Conservation (phyloP, 2,329 filamentous ascomycete species). For the Aspergillus tubingensis region DNA sequence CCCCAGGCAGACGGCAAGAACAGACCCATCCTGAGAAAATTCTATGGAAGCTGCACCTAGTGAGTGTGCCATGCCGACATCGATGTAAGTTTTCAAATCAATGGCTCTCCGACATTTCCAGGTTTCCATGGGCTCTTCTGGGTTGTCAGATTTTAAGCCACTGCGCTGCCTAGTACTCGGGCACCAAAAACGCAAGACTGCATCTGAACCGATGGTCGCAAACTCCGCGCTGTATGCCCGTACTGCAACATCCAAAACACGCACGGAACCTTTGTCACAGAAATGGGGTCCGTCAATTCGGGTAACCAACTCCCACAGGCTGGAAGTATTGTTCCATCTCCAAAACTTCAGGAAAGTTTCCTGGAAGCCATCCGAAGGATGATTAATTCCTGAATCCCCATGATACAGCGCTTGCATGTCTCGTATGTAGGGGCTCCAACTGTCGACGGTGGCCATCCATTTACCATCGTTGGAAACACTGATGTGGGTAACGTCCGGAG, state of each 20-base stretch:
- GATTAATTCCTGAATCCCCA: slow-evolving; percentile 43
- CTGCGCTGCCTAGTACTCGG: slow-evolving; percentile 69
- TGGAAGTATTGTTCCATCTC: slow-evolving; percentile 62
- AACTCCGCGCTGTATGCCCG: slow-evolving; percentile 72
- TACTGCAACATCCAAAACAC: slow-evolving; percentile 71
- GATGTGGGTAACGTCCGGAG: slow-evolving; percentile 76
- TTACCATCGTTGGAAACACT: slow-evolving; percentile 76
- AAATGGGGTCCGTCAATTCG: slow-evolving; percentile 83
- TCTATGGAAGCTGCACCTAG: slow-evolving; percentile 64
- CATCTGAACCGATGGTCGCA: slow-evolving; percentile 82
- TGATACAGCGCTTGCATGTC: slow-evolving; percentile 64
- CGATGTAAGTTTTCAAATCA: slow-evolving; percentile 46
- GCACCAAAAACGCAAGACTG: slow-evolving; percentile 77
- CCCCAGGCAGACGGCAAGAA: slow-evolving; percentile 64
- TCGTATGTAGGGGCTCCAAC: slow-evolving; percentile 74
- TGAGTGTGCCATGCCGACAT: slow-evolving; percentile 30
- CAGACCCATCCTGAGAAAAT: slow-evolving; percentile 83
- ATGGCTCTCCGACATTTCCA: slow-evolving; percentile 70
- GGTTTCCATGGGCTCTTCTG: slow-evolving; percentile 59
- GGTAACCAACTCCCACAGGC: slow-evolving; percentile 72
- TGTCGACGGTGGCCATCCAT: slow-evolving; percentile 90
- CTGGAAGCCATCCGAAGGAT: slow-evolving; percentile 47
- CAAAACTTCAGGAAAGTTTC: slow-evolving; percentile 93
- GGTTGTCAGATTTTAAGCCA: slow-evolving; percentile 59
- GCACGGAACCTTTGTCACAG: slow-evolving; percentile 52